These are phyloP conservation scores for Sarocladiaceae sp. DNA, from an alignment of 2,329 filamentous ascomycete species.

Conservation along the genomic window DNA sequence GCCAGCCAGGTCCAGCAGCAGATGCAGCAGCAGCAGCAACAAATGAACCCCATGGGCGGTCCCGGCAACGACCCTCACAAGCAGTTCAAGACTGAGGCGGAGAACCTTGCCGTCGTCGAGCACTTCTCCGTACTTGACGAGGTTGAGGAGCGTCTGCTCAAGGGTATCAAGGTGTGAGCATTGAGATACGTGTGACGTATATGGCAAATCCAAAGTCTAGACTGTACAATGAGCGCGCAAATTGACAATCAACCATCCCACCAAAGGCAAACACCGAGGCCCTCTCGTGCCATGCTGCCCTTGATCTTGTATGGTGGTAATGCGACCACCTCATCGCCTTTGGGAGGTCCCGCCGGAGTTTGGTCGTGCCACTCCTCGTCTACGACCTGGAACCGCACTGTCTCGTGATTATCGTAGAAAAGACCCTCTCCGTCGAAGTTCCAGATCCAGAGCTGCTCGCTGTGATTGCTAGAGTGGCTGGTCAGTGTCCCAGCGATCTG, in stretches of 20 bases:
- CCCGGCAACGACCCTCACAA: constrained; percentile 94
- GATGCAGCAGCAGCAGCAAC: constrained; percentile 59
- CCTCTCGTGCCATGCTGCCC: constrained; percentile 57
- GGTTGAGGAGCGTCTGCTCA: constrained; percentile 77
- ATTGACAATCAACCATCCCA: constrained; percentile 39
- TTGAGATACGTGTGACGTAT: background rate
- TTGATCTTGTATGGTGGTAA: constrained; percentile 67
- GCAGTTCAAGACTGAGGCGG: constrained; percentile 83
- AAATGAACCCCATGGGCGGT: constrained; percentile 60
- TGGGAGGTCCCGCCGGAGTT: constrained; percentile 63
- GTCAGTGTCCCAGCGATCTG: background rate
- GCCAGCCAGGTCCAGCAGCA: constrained; percentile 89
- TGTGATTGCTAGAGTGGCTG: constrained; percentile 49
- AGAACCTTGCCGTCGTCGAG: constrained; percentile 92
- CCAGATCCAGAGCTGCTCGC: constrained; percentile 82
- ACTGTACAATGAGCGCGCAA: constrained; percentile 7
- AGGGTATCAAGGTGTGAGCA: constrained; percentile 34
- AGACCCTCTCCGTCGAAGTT: constrained; percentile 65
- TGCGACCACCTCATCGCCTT: constrained; percentile 65
- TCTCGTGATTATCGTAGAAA: constrained; percentile 86
- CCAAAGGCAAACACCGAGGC: constrained; percentile 58
- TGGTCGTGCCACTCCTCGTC: constrained; percentile 90
- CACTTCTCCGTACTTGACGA: constrained; percentile 88
- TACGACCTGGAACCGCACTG: constrained; percentile 78
- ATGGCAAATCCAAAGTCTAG: background rate